Percentiles rank a stretch among this genome's conserved stretches.
Conservation (phyloP, 2,329 filamentous ascomycete species). For the Delphinella strobiligena region DNA sequence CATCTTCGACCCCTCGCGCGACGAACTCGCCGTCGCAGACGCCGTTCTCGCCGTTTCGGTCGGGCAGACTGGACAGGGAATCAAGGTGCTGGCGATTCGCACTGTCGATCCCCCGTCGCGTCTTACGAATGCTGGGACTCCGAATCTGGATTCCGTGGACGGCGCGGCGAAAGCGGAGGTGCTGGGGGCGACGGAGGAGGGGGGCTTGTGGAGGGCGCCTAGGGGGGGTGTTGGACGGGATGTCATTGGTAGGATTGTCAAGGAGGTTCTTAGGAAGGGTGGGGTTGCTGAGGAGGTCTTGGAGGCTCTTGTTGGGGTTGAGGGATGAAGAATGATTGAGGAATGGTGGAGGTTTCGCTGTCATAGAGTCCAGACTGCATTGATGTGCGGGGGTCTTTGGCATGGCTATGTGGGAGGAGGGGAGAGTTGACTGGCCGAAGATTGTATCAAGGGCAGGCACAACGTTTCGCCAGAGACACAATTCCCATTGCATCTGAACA, state of each 20-base stretch:
- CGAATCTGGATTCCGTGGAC: too few relatives aligned
- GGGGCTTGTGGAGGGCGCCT: constrained; percentile 70
- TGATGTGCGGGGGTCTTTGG: too few relatives aligned
- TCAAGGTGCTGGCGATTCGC: constrained; percentile 30
- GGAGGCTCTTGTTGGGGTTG: constrained; percentile 65
- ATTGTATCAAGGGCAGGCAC: too few relatives aligned
- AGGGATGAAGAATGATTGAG: constrained; percentile 27
- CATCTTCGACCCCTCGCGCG: constrained; percentile 83
- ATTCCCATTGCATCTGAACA: too few relatives aligned
- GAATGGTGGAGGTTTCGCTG: too few relatives aligned
- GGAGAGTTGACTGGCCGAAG: too few relatives aligned
- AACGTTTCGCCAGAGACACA: too few relatives aligned
- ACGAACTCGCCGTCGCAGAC: constrained; percentile 89
- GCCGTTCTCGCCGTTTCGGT: constrained; percentile 77
- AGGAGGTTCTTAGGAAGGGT: constrained; percentile 61
- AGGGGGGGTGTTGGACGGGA: constrained; percentile 69
- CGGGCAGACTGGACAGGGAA: constrained; percentile 33
- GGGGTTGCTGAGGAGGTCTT: constrained; percentile 81
- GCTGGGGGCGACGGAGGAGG: constrained; percentile 38
- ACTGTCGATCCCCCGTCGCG: constrained; percentile 39
- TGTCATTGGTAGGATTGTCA: constrained; percentile 62
- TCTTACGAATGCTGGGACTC: constrained; percentile 35
- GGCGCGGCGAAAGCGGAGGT: constrained; percentile 28
- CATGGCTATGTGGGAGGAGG: too few relatives aligned
- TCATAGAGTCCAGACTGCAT: too few relatives aligned